Percentiles rank a stretch among this genome's conserved stretches.
Conservation (phyloP, 495 filamentous ascomycete genomes). For the Xylaria curta region DNA sequence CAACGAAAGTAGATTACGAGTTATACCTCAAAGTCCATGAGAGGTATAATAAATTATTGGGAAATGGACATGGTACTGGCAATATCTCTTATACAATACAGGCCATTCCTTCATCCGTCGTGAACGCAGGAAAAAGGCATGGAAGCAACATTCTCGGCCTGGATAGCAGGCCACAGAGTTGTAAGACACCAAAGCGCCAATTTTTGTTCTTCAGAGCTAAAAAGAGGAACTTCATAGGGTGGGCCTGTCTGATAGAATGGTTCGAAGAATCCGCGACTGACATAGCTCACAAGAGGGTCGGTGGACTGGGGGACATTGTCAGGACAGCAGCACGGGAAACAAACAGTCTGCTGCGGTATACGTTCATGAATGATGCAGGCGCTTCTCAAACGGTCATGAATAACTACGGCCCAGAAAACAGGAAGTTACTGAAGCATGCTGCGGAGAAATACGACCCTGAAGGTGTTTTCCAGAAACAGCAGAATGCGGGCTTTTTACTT, state of each 20-base stretch:
- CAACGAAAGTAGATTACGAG: not conserved
- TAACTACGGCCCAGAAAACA: not conserved
- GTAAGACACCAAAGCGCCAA: not conserved
- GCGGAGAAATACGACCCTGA: not conserved
- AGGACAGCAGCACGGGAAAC: not conserved
- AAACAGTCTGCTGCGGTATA: not conserved
- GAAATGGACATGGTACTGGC: not conserved
- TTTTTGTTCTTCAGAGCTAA: not conserved
- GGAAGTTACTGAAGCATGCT: not conserved
- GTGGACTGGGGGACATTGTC: not conserved
- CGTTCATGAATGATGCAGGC: not conserved
- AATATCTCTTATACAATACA: not conserved
- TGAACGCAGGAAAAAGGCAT: not conserved
- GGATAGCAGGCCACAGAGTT: not conserved
- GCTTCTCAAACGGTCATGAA: not conserved
- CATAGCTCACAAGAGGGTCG: not conserved
- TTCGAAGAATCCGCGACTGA: not conserved
- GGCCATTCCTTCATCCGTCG: not conserved
- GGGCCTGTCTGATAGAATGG: not conserved
- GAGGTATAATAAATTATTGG: not conserved
- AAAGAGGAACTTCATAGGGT: not conserved
- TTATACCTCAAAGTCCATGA: not conserved
- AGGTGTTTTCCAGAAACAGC: not conserved
- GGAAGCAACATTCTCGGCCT: not conserved
- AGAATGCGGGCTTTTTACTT: not conserved